These are phyloP conservation scores for Fraxinus albicans DNA, from an alignment of 305 asterid genomes.

Conservation along the genomic window DNA sequence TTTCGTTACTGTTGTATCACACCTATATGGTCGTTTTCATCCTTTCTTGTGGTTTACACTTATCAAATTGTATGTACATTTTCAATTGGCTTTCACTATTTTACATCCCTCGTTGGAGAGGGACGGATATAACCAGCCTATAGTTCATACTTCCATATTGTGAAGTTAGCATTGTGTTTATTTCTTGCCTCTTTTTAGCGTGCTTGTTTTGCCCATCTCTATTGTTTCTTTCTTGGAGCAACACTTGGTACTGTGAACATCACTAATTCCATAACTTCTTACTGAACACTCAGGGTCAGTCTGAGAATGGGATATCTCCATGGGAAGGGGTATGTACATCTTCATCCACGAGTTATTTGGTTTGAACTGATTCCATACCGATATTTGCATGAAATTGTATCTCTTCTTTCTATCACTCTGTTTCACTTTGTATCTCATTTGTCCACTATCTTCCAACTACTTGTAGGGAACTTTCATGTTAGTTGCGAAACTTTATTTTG, in stretches of 20 bases:
- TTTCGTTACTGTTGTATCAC: neutral
- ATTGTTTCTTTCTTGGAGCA: conserved; percentile 1
- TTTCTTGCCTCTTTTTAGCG: neutral
- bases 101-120: neutral
- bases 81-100: too few species aligned
- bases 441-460: too few species aligned
- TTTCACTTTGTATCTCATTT: too few species aligned
- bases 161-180: neutral
- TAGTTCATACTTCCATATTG: neutral
- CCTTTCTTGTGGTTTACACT: neutral
- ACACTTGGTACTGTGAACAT: neutral
- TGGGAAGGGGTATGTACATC: conserved; percentile 92
- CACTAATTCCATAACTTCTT: conserved; percentile 9
- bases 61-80: too few species aligned
- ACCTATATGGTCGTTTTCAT: neutral
- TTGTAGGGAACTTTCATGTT: neutral
- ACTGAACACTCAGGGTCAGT: conserved; percentile 59
- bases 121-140: neutral
- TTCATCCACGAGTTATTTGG: conserved; percentile 4
- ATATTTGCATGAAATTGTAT: neutral
- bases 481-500: neutral
- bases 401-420: too few species aligned
- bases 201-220: neutral
- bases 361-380: neutral
- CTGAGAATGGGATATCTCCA: conserved; percentile 82